Evolutionary conservation across 306 rosid species (phyloP).

Genomic region (Gynostemma pentaphyllum): DNA sequence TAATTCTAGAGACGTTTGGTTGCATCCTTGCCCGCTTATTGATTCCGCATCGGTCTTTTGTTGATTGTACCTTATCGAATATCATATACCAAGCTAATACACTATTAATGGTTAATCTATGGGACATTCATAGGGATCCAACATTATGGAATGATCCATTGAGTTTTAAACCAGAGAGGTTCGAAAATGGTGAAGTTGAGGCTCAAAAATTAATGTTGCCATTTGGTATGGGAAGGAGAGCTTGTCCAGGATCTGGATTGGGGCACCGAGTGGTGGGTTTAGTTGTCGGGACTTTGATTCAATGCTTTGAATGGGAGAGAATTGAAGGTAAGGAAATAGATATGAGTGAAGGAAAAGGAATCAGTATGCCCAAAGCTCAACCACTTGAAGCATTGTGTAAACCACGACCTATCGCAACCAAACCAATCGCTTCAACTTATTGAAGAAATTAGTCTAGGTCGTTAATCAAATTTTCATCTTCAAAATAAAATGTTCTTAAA

Average conservation of each 20-base stretch:
- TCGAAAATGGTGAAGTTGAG: too few species aligned
- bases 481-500: too few species aligned
- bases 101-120: conserved; percentile 12
- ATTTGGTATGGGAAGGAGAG: conserved; percentile 30
- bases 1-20: conserved; percentile 16
- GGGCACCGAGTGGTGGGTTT: conserved; percentile 15
- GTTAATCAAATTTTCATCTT: too few species aligned
- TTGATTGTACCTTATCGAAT: conserved; percentile 12
- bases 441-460: too few species aligned
- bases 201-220: too few species aligned
- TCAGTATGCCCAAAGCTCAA: conserved; percentile 8
- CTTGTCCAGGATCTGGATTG: conserved; percentile 28
- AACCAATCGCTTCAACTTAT: too few species aligned
- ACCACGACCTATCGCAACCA: not conserved
- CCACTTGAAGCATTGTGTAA: conserved; percentile 20
- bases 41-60: conserved; percentile 16
- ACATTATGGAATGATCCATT: conserved; percentile 8
- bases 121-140: conserved; percentile 18
- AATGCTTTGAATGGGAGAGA: conserved; percentile 22
- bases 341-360: conserved; percentile 16
- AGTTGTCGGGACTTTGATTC: conserved; percentile 12
- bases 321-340: not conserved
- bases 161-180: conserved; percentile 17
- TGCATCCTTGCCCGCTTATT: conserved; percentile 19
- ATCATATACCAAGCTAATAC: conserved; percentile 6